Conservation (phyloP, 495 filamentous ascomycete species). For the Lasiosphaeria ovina region DNA sequence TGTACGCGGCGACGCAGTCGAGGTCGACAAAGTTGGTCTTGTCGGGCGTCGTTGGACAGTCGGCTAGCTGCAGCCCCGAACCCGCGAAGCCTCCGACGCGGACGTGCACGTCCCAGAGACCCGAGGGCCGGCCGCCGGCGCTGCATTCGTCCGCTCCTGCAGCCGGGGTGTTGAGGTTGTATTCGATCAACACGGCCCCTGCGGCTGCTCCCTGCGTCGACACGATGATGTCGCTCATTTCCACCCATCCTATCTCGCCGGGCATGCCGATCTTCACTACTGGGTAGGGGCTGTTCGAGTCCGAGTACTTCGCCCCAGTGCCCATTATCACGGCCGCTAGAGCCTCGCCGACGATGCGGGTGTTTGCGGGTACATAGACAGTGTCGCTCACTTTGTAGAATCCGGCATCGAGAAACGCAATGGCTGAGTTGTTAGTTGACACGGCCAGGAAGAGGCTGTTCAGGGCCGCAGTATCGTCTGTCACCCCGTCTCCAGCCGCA, state of each 20-base stretch:
- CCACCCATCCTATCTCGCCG: conserved; percentile 52
- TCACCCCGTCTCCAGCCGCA: conserved; percentile 30
- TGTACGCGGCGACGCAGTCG: conserved; percentile 68
- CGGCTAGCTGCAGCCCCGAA: conserved; percentile 70
- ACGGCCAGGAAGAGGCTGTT: conserved; percentile 24
- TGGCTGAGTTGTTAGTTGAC: conserved; percentile 31
- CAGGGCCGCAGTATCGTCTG: conserved; percentile 32
- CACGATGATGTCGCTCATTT: conserved; percentile 55
- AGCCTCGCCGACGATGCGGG: conserved; percentile 42
- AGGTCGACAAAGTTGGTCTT: conserved; percentile 48
- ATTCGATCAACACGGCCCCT: conserved; percentile 71
- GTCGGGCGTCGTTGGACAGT: conserved; percentile 63
- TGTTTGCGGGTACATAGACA: conserved; percentile 52
- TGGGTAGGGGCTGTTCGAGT: conserved; percentile 41
- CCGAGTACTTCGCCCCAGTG: conserved; percentile 48
- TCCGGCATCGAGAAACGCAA: conserved; percentile 67
- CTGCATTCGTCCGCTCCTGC: conserved; percentile 25
- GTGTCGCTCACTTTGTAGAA: conserved; percentile 42
- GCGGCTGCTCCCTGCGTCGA: conserved; percentile 39
- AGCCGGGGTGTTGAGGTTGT: conserved; percentile 61
- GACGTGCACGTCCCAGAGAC: conserved; percentile 89
- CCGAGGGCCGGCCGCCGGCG: conserved; percentile 60
- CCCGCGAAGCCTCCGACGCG: conserved; percentile 78
- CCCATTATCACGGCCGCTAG: conserved; percentile 47
- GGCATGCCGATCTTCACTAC: conserved; percentile 52